Percentiles rank a stretch among this genome's conserved stretches.
phyloP scores from a whole-genome alignment of 2,329 filamentous ascomycete genomes.

The Colletotrichum spinosum region DNA sequence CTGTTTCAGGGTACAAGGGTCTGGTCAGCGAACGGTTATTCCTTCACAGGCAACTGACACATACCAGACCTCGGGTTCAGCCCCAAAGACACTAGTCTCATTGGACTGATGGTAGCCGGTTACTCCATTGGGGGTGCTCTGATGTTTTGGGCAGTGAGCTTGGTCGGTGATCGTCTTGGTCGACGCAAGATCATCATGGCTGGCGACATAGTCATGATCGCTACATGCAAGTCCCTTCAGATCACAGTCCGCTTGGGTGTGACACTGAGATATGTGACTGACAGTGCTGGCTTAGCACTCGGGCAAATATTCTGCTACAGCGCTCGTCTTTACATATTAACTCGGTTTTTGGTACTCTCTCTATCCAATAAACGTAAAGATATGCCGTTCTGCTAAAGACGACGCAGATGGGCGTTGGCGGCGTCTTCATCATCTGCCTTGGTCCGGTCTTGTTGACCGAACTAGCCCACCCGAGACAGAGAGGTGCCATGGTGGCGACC shows the following conservation, averaged over 20 bases:
- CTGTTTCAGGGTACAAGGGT: background rate
- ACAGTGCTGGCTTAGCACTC: too few relatives aligned
- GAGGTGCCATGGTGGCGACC: background rate
- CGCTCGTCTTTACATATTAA: constrained; percentile 10
- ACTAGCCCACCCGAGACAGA: constrained; percentile 19
- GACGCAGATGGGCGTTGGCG: constrained; percentile 2
- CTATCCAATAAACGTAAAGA: too few relatives aligned
- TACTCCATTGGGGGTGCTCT: constrained; percentile 7
- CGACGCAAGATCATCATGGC: background rate
- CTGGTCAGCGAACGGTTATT: background rate
- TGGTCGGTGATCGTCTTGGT: background rate
- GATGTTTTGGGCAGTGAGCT: background rate
- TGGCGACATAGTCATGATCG: background rate
- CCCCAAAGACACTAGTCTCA: constrained; percentile 1
- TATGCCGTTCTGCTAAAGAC: background rate
- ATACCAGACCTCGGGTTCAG: constrained; percentile 1
- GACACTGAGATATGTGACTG: too few relatives aligned
- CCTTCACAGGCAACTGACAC: background rate
- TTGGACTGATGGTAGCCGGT: background rate
- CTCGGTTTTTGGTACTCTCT: background rate
- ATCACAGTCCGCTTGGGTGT: too few relatives aligned
- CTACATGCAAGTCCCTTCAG: background rate
- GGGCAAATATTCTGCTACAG: constrained; percentile 6
- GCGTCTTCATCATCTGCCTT: background rate
- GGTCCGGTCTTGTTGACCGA: constrained; percentile 8